phyloP scores from a whole-genome alignment of 805 yeast species.

The Pichia heedii region DNA sequence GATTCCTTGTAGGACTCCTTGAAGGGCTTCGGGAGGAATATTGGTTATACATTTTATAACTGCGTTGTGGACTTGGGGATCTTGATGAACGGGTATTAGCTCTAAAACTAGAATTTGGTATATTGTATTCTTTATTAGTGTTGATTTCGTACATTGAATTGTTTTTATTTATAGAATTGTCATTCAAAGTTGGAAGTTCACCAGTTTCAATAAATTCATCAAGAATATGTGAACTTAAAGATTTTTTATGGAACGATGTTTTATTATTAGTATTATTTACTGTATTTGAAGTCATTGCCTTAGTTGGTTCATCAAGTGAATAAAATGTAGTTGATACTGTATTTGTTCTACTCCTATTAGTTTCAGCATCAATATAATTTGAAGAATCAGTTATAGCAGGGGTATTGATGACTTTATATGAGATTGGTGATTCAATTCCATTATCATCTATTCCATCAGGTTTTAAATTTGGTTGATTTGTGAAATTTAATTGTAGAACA shows the following conservation, averaged over 20 bases:
- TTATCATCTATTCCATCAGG: not conserved
- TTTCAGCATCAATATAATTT: not conserved
- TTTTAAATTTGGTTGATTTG: not conserved
- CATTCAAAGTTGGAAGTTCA: slow-evolving; percentile 12
- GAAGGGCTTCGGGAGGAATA: slow-evolving; percentile 3
- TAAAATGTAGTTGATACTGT: slow-evolving; percentile 6
- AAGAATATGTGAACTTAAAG: slow-evolving; percentile 18
- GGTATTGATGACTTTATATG: not conserved
- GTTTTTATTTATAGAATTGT: slow-evolving; percentile 3
- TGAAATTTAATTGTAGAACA: slow-evolving; percentile 4
- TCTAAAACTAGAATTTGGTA: slow-evolving; percentile 1
- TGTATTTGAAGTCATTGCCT: slow-evolving; percentile 10
- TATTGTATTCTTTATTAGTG: slow-evolving; percentile 10
- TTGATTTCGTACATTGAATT: slow-evolving; percentile 19
- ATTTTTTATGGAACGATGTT: slow-evolving; percentile 16
- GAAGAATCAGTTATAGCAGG: not conserved
- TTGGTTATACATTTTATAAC: not conserved
- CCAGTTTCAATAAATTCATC: slow-evolving; percentile 25
- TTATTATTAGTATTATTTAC: slow-evolving; percentile 10
- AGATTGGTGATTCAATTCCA: not conserved
- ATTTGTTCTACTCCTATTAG: not conserved
- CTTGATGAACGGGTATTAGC: slow-evolving; percentile 2
- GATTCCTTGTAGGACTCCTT: slow-evolving; percentile 2
- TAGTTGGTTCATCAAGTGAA: slow-evolving; percentile 17
- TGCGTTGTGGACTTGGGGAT: slow-evolving; percentile 6